These are phyloP conservation scores for Lachnellula arida DNA, from an alignment of 2,329 filamentous ascomycete genomes.

Conservation along the genomic window DNA sequence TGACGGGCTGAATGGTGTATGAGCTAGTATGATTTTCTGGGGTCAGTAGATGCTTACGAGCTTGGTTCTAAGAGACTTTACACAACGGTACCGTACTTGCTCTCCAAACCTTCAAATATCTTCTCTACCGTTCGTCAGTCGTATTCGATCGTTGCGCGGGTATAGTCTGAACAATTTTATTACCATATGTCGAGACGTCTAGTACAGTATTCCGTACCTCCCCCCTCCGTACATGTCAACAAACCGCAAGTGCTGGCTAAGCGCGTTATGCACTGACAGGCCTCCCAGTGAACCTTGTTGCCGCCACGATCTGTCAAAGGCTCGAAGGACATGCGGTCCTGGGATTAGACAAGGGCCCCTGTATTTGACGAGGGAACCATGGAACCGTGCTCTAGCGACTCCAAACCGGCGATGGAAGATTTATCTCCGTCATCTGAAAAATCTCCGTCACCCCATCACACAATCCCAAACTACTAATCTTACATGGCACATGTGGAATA, in stretches of 20 bases:
- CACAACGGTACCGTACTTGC: background rate
- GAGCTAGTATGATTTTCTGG: background rate
- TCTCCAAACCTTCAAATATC: background rate
- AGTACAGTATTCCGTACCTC: no score
- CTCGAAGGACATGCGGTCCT: background rate
- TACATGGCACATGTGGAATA: conserved; percentile 1
- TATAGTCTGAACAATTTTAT: no score
- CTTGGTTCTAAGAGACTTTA: no score
- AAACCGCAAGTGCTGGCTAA: background rate
- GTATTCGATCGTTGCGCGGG: no score
- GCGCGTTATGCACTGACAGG: background rate
- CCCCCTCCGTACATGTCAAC: background rate
- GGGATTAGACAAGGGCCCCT: background rate
- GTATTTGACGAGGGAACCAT: background rate
- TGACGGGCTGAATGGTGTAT: background rate
- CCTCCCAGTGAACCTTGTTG: background rate
- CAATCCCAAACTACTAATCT: background rate
- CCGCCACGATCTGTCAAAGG: background rate
- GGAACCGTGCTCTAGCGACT: background rate
- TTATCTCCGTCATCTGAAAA: conserved; percentile 9
- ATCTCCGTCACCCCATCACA: background rate
- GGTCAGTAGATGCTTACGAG: no score
- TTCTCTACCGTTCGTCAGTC: background rate
- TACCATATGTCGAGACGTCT: background rate
- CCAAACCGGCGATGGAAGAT: conserved; percentile 3